Base-by-base conservation (phyloP, 148 eudicot species). In the Cornus controversa region DNA sequence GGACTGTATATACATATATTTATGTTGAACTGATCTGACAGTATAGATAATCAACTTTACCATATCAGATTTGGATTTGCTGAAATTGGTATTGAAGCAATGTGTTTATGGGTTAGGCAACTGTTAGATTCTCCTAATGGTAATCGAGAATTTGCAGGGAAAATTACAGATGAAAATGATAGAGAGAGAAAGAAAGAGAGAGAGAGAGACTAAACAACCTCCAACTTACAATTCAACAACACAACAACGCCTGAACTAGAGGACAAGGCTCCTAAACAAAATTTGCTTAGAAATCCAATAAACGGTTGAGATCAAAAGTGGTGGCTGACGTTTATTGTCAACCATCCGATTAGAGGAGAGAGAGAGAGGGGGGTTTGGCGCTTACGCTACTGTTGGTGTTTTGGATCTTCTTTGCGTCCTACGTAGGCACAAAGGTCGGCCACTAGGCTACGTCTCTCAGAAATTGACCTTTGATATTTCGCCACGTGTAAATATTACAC, bases 221-320 rank as follows among this genome's bases (percentile, higher is more conserved):
- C 83, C 90, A 88, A 88, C 95, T 91, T 83, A 87, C 76, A 89
- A 91, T 80, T 89, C 87, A 88, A 87, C 93, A 87, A 86, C 83
- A 89, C 82, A 86, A 80, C 85, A 79, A 75, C 75, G 80, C 80
- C 76, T 70, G 74, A 57, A 34, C 78, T 13, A 80, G 53, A 78
- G 84, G 81, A 79, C 85, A 75, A 80, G 75, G 69, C 53, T 72
- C 27, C 75, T 74, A 73, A 82, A 68, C 66, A 64, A 81, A 15
- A 73, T 23, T 18, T 45, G 24, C 4, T 10, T 0, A 2, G 26
- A 60, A 18, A 13, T 11, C 4, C 5, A 0, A 18, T 78, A 8
- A 63, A 84, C 76, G 90, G 88, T 28, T 29, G 67, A 57, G 85
- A 90, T 86, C 8, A 28, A 40, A 23, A 50, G 73, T 58, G 87